Conservation (phyloP, 176 grass and related monocot species). For the Saccharum officinarum region DNA sequence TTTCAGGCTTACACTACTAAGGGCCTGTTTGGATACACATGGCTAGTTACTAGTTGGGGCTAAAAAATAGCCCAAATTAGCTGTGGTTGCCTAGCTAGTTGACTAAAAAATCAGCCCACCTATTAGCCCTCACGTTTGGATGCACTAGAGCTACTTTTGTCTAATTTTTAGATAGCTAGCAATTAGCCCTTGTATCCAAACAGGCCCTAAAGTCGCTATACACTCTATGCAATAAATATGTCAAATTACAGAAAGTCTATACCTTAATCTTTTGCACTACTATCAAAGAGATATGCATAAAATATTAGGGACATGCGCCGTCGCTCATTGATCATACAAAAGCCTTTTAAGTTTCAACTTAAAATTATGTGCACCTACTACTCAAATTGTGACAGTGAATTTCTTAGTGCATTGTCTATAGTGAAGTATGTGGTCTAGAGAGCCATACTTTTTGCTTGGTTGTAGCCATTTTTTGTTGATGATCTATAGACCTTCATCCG, state of each 20-base stretch:
- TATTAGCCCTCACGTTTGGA: background rate
- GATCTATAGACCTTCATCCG: background rate
- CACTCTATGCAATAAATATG: background rate
- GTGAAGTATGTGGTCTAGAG: conserved; percentile 8
- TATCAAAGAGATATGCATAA: background rate
- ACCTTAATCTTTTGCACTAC: background rate
- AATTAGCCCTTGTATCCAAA: background rate
- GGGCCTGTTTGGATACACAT: too few species aligned
- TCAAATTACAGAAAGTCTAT: background rate
- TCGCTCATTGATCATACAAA: background rate
- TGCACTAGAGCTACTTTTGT: background rate
- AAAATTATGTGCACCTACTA: background rate
- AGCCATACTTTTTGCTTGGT: background rate
- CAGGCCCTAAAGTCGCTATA: background rate
- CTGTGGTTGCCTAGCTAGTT: too few species aligned
- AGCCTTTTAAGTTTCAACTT: background rate
- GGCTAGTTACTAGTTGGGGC: too few species aligned
- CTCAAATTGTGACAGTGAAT: background rate
- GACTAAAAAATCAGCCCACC: background rate
- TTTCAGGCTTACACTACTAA: background rate
- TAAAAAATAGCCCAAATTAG: too few species aligned
- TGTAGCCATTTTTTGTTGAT: conserved; percentile 12
- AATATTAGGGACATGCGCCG: background rate
- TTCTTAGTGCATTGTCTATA: background rate
- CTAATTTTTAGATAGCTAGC: background rate